Base-by-base conservation (phyloP, 129 eudicot species). In the Silybum marianum region DNA sequence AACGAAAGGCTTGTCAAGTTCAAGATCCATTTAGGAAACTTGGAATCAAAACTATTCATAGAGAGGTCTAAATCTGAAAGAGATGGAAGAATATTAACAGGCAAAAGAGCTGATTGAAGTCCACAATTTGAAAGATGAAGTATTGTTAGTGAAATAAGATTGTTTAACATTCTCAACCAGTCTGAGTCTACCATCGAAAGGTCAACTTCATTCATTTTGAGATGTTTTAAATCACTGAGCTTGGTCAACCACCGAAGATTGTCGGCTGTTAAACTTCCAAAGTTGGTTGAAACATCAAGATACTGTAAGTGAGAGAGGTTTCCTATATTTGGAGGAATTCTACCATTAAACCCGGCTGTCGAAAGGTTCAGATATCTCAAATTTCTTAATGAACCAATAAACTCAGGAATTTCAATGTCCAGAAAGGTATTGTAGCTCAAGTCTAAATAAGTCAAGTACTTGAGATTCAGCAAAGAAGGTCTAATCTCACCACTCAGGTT, bases 401-500 rank as follows among this genome's bases (percentile, higher is more conserved):
- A 89, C 21, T 69, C 78, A 66, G 92, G 90, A 32, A 89, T 76
- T 6, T 82, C 74, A 62, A 75, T 79, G 30, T 71, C 87, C 13
- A 22, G 73, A 66, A 89, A 86, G n/a, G 78, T 75, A 79, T 89
- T 86, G 76, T 46, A 51, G 68, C 92, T 86, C 82, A 89, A 84
- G 84, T 88, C 91, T 22, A 88, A 77, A 39, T 83, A 71, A 9
- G 16, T 80, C 66, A 88, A 80, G 46, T 71, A 75, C 76, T 69
- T 30, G 84, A 88, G 86, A 38, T 83, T 68, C 11, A 77, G 38
- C 72, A 88, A 39, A 19, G 88, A 86, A 68, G 90, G 92, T 13
- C 85, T 86, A 81, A 89, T 81, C 63, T 84, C 81, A 25, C 90
- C 92, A 78, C 90, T 84, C 60, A 87, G 76, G 87, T 78, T 82